Percentiles rank a stretch among this genome's conserved stretches.
Evolutionary conservation across 2,329 filamentous ascomycete species (phyloP).

Genomic region (Penicillium sp.): DNA sequence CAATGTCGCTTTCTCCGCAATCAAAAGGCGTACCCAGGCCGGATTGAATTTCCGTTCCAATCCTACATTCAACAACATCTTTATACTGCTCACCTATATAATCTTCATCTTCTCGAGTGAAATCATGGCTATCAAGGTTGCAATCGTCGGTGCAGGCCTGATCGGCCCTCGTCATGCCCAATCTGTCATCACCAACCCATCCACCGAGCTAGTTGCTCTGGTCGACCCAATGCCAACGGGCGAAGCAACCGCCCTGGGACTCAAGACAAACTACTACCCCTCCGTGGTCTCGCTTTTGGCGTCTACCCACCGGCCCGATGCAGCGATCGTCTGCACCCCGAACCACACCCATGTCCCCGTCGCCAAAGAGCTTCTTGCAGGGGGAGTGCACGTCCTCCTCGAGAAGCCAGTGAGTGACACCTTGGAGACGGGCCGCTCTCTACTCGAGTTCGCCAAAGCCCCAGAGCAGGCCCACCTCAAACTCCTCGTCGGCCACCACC

Average conservation of each 20-base stretch:
- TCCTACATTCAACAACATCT: neutral
- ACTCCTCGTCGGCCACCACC: slow-evolving; percentile 60
- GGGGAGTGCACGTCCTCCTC: slow-evolving; percentile 56
- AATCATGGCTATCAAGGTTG: slow-evolving; percentile 37
- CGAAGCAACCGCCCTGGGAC: slow-evolving; percentile 33
- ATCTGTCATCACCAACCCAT: slow-evolving; percentile 42
- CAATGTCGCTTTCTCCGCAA: neutral
- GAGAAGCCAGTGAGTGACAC: slow-evolving; percentile 58
- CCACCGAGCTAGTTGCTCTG: slow-evolving; percentile 46
- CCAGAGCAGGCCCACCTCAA: slow-evolving; percentile 35
- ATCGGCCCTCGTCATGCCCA: slow-evolving; percentile 55
- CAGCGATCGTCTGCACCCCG: slow-evolving; percentile 61
- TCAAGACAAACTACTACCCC: slow-evolving; percentile 42
- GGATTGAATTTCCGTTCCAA: neutral
- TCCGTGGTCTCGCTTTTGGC: slow-evolving; percentile 49
- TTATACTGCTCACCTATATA: too few species aligned
- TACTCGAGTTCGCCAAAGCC: slow-evolving; percentile 23
- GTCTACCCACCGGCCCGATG: slow-evolving; percentile 47
- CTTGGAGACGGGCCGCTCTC: slow-evolving; percentile 23
- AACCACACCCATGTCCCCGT: slow-evolving; percentile 59
- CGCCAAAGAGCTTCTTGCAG: slow-evolving; percentile 50
- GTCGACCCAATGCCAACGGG: slow-evolving; percentile 50
- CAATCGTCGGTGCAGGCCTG: slow-evolving; percentile 51
- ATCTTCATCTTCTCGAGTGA: neutral
- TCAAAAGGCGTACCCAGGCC: neutral